Base-by-base conservation (phyloP, 148 eudicot genomes). In the Simmondsia chinensis region DNA sequence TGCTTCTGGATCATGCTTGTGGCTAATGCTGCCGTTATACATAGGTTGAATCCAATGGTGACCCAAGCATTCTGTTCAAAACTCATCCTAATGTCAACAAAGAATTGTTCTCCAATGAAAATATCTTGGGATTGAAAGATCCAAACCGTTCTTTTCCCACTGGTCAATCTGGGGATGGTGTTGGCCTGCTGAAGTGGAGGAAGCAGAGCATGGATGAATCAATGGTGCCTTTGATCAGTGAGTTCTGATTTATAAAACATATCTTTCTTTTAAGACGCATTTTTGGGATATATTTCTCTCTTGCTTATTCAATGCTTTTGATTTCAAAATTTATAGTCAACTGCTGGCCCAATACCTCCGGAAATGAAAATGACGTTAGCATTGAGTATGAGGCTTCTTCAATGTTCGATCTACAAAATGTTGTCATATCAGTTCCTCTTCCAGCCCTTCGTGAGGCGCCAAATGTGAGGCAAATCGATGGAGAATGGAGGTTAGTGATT, bases 311-410 rank as follows among this genome's bases (percentile, higher is more conserved):
- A 9, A 12, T 13, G 46, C 10, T 18, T 26, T 9, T 26, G 9
- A 29, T 39, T 31, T 57, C 12, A 5, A 19, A 18, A 24, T 6
- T 22, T n/a, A 23, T 50, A 91, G 99, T 91, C 40, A 91, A 82
- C 71, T 91, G 99, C 73, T 91, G 99, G 99, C 99, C 99, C 47
- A 85, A 95, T 17, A 75, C 86, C 42, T 91, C 99, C 68, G 95
- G 95, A 46, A 79, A 63, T 50, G 99, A 91, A 39, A 91, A 95
- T 36, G 79, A 82, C 33, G 95, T 91, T 59, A 85, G 68, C 68
- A 77, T 91, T 13, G 99, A 91, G 73, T 91, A 82, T 62, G 99
- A 91, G 70, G 95, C 89, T 56, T 62, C 94, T n/a, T 41, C 73
- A 57, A 65, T 29, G 71, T 82, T 85, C 66, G 94, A 91, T 63